Base-by-base conservation (phyloP, 768 basidiomycete species). In the Ramaria sp. region DNA sequence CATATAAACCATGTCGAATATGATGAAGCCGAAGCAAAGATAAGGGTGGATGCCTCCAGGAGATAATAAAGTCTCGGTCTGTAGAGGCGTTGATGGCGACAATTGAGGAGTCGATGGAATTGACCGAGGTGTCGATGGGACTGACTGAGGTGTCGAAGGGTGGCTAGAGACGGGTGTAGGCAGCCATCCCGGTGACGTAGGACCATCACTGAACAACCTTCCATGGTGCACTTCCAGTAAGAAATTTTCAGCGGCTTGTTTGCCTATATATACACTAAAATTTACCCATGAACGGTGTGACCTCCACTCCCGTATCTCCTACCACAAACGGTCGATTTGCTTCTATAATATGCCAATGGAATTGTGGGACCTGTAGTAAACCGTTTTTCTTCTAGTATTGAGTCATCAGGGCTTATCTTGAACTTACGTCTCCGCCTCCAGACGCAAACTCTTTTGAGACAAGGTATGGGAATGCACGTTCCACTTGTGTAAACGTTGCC, bases 271-370 rank as follows among this genome's bases (percentile, higher is more conserved):
- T 37, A 37, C 42, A 19, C 1, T 6, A 19, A 17, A 33, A 61
- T 79, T 61, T 61, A 84, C 86, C 86, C 65, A 71, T 70, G 64
- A 89, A 81, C 7, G 88, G 87, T 10, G 78, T 82, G 10, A 90
- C 68, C 51, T 69, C 62, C 59, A 89, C 76, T 4, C 80, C 82
- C 3, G 81, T 86, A 54, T 79, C 76, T 52, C 72, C 75, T 24
- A 92, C 79, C 54, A 84, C 79, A 60, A 92, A 88, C 1, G 82
- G 76, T 24, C 76, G 73, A 17, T 75, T 75, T 60, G 89, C 81
- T 43, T 82, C 77, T 61, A 93, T 82, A 52, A 93, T 79, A 62
- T 88, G 85, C 85, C 86, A 93, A 63, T 77, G 76, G 65, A 93
- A 84, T 59, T 86, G 82, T 5, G 91, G 91, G 12, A 93, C 83